These are phyloP conservation scores for Alternaria solani DNA, from an alignment of 2,329 filamentous ascomycete species.

Conservation along the genomic window DNA sequence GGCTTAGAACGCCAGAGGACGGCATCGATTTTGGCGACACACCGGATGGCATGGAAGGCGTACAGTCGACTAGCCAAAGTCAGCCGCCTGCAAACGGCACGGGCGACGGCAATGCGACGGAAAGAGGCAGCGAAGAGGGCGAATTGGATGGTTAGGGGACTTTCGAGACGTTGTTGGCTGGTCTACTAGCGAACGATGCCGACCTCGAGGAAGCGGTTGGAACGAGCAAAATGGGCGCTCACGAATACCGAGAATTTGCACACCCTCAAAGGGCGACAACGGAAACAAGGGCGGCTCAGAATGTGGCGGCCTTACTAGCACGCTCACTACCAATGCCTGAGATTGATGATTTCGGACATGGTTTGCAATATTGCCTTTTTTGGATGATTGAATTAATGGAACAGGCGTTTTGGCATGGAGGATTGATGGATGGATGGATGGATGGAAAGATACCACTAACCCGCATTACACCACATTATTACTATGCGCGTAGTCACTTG, in stretches of 20 bases:
- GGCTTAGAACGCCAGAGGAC: constrained; percentile 52
- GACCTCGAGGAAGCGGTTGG: background rate
- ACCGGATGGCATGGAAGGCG: constrained; percentile 37
- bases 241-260: too few species aligned
- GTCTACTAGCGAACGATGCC: background rate
- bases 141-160: constrained; percentile 55
- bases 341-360: background rate
- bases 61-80: constrained; percentile 29
- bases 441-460: constrained; percentile 14
- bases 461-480: constrained; percentile 3
- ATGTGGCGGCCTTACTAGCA: too few species aligned
- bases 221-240: background rate
- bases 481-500: constrained; percentile 1
- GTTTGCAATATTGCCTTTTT: background rate
- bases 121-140: constrained; percentile 56
- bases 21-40: constrained; percentile 46
- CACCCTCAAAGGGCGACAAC: too few species aligned
- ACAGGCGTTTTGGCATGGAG: constrained; percentile 8
- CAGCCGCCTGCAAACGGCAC: constrained; percentile 33
- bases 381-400: background rate
- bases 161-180: background rate
- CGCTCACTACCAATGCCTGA: too few species aligned
- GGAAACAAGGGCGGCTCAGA: too few species aligned
- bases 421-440: background rate
- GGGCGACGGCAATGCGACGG: constrained; percentile 27